phyloP scores from a whole-genome alignment of 2,329 filamentous ascomycete genomes.

The Plectosphaerella cucumerina region DNA sequence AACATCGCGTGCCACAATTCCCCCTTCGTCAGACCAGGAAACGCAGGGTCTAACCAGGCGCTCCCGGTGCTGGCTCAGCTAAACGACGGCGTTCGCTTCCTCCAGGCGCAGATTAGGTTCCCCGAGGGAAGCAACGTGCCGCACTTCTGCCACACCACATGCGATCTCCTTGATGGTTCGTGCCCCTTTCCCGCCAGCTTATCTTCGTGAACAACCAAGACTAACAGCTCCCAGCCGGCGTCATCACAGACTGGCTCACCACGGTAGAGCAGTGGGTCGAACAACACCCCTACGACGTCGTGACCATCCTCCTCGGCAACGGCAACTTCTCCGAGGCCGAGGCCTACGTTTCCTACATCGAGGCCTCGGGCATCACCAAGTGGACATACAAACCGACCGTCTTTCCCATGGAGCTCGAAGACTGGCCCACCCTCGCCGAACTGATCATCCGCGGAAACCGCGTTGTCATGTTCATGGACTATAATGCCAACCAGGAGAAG shows the following conservation, averaged over 20 bases:
- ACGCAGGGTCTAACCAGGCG: conserved; percentile 72
- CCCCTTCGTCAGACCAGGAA: conserved; percentile 67
- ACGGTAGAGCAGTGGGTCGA: conserved; percentile 70
- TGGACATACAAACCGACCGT: conserved; percentile 71
- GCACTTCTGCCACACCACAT: conserved; percentile 83
- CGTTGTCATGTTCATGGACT: conserved; percentile 80
- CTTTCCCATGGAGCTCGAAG: conserved; percentile 64
- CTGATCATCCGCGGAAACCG: conserved; percentile 70
- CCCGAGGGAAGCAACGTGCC: conserved; percentile 43
- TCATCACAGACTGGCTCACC: conserved; percentile 68
- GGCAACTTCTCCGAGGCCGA: conserved; percentile 63
- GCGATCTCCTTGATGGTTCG: conserved; percentile 64
- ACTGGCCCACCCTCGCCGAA: conserved; percentile 79
- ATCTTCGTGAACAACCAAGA: too few relatives aligned
- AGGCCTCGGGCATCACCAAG: conserved; percentile 65
- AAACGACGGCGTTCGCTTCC: conserved; percentile 68
- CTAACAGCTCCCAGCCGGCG: conserved; percentile 48
- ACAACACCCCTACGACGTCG: conserved; percentile 76
- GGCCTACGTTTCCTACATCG: conserved; percentile 65
- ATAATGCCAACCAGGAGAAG: conserved; percentile 71
- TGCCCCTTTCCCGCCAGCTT: background rate
- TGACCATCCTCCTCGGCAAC: conserved; percentile 84
- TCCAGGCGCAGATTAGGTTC: conserved; percentile 62
- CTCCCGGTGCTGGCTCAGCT: conserved; percentile 66
- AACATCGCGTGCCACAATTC: conserved; percentile 77